A percentile compares a stretch with the other conserved stretches of the same genome.
phyloP scores from a whole-genome alignment of 2,329 filamentous ascomycete genomes.

The Cladosporium phlei region DNA sequence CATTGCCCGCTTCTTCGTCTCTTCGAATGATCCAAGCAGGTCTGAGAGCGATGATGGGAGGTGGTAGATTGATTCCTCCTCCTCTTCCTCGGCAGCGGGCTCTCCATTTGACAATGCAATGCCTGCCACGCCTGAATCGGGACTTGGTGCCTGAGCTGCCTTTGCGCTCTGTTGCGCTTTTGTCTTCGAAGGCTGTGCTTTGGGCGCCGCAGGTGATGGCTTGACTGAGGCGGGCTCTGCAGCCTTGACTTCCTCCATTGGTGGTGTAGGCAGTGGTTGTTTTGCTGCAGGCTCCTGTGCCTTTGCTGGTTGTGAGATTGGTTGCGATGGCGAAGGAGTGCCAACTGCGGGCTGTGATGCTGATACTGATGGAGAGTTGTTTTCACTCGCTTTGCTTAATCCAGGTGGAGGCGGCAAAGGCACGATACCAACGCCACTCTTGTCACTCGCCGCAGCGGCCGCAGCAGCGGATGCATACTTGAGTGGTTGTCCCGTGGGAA shows the following conservation, averaged over 20 bases:
- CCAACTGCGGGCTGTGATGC: constrained; percentile 41
- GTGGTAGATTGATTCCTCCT: constrained; percentile 84
- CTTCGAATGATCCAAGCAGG: constrained; percentile 84
- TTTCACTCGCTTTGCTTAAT: constrained; percentile 51
- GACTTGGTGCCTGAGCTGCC: constrained; percentile 28
- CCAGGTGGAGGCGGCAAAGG: constrained; percentile 88
- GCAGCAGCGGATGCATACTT: constrained; percentile 97
- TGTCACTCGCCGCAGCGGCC: constrained; percentile 77
- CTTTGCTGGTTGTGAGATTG: constrained; percentile 23
- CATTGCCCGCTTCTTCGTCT: constrained; percentile 65
- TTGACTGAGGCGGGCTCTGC: constrained; percentile 22
- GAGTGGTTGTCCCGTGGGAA: constrained; percentile 80
- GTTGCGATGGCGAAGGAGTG: constrained; percentile 31
- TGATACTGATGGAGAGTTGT: constrained; percentile 47
- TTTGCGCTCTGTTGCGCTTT: constrained; percentile 18
- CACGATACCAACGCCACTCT: constrained; percentile 82
- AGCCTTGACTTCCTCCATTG: constrained; percentile 26
- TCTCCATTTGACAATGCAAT: constrained; percentile 50
- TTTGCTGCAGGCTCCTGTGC: constrained; percentile 24
- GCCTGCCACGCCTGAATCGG: constrained; percentile 32
- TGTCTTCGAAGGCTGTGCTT: constrained; percentile 32
- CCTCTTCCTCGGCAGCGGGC: constrained; percentile 43
- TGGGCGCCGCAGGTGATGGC: constrained; percentile 34
- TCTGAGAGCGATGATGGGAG: constrained; percentile 85
- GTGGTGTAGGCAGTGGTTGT: constrained; percentile 24